Percentiles rank a stretch among this genome's conserved stretches.
phyloP scores from a whole-genome alignment of 805 yeast species.

The Ogataea pilisensis region DNA sequence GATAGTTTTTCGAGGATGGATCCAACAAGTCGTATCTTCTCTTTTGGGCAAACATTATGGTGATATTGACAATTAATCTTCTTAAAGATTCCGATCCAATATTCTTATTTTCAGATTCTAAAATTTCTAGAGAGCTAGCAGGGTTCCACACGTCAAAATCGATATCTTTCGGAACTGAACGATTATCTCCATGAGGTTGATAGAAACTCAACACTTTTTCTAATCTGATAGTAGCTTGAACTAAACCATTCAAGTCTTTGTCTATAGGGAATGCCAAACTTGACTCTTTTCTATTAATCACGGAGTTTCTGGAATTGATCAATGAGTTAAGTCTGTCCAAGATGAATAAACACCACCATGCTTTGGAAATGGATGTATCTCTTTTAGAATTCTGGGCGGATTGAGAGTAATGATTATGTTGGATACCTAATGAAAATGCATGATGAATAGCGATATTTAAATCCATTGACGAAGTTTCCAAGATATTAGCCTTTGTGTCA shows the following conservation, averaged over 20 bases:
- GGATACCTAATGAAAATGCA: slow-evolving; percentile 36
- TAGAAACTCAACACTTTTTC: slow-evolving; percentile 36
- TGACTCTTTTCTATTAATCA: slow-evolving; percentile 36
- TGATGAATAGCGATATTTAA: slow-evolving; percentile 35
- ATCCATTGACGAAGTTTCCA: slow-evolving; percentile 34
- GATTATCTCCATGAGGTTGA: slow-evolving; percentile 31
- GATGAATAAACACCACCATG: slow-evolving; percentile 40
- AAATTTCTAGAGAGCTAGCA: slow-evolving; percentile 6
- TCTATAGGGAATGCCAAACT: slow-evolving; percentile 29
- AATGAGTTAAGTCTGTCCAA: slow-evolving; percentile 36
- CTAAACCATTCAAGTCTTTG: slow-evolving; percentile 28
- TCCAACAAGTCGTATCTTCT: slow-evolving; percentile 17
- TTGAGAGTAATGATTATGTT: slow-evolving; percentile 25
- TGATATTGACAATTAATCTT: slow-evolving; percentile 16
- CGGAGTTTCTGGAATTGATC: slow-evolving; percentile 36
- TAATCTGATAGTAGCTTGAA: slow-evolving; percentile 28
- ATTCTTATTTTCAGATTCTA: slow-evolving; percentile 8
- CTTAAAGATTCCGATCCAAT: slow-evolving; percentile 17
- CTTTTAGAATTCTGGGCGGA: slow-evolving; percentile 8
- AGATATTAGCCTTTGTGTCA: slow-evolving; percentile 3
- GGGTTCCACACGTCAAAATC: slow-evolving; percentile 21
- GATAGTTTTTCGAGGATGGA: slow-evolving; percentile 8
- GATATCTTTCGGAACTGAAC: slow-evolving; percentile 23
- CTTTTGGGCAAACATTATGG: slow-evolving; percentile 20
- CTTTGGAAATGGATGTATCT: slow-evolving; percentile 21